These are phyloP conservation scores for Candida stauntonica DNA, from an alignment of 805 yeast species.

Conservation along the genomic window DNA sequence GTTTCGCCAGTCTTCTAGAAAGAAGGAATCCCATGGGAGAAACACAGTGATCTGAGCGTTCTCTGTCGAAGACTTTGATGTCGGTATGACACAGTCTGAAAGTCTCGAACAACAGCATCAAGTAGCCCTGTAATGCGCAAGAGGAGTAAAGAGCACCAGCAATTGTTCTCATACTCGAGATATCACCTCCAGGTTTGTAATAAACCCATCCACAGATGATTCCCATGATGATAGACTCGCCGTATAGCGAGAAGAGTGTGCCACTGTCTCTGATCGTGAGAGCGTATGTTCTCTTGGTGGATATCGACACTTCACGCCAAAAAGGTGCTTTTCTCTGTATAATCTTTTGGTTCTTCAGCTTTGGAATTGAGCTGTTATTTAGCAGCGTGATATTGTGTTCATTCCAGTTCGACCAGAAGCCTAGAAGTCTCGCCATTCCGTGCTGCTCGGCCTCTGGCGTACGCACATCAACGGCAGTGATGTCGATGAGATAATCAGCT, in stretches of 20 bases:
- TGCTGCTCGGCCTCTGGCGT: conserved; percentile 31
- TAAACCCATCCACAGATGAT: conserved; percentile 70
- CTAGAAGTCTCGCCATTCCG: conserved; percentile 29
- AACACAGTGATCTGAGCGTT: conserved; percentile 64
- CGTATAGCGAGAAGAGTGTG: conserved; percentile 29
- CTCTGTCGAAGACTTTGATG: conserved; percentile 60
- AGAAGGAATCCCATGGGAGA: conserved; percentile 63
- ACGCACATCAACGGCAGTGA: conserved; percentile 45
- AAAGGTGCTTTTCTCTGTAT: conserved; percentile 36
- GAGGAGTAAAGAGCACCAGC: conserved; percentile 50
- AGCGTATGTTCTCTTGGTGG: conserved; percentile 36
- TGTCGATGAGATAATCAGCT: conserved; percentile 47
- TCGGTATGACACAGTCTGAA: conserved; percentile 54
- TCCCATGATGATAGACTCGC: conserved; percentile 24
- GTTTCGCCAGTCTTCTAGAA: conserved; percentile 63
- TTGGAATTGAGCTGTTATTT: background rate
- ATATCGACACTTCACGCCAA: conserved; percentile 37
- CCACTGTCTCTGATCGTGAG: conserved; percentile 43
- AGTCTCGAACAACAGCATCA: conserved; percentile 53
- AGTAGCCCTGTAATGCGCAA: conserved; percentile 51
- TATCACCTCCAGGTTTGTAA: conserved; percentile 51
- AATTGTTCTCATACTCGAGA: conserved; percentile 61
- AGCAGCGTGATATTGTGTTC: conserved; percentile 4
- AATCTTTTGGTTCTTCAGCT: background rate
- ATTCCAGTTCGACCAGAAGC: conserved; percentile 35